phyloP scores from a whole-genome alignment of 352 stramenopile genomes.

The Phytopythium aichiense region DNA sequence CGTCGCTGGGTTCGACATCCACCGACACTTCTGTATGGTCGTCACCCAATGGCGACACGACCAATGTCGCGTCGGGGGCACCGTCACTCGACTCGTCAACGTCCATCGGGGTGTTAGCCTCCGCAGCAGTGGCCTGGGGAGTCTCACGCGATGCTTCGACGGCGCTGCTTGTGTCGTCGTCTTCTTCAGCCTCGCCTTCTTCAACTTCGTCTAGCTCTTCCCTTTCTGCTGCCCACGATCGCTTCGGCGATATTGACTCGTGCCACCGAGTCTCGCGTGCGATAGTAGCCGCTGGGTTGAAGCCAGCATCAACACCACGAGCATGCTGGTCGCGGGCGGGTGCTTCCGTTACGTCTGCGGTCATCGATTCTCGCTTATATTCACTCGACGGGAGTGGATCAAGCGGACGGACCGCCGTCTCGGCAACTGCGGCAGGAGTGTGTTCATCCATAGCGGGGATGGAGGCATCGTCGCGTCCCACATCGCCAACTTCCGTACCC shows the following conservation, averaged over 20 bases:
- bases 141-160: not conserved
- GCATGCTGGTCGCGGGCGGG: not conserved
- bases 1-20: too few relatives aligned
- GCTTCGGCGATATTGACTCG: not conserved
- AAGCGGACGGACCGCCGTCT: not conserved
- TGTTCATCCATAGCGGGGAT: too few relatives aligned
- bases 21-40: not conserved
- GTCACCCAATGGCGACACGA: not conserved
- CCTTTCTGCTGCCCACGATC: not conserved
- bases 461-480: not conserved
- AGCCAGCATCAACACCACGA: not conserved
- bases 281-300: not conserved
- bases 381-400: not conserved
- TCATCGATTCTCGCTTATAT: not conserved
- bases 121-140: not conserved
- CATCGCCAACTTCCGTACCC: not conserved
- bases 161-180: not conserved
- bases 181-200: constrained; percentile 7
- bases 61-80: not conserved
- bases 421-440: not conserved
- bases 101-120: not conserved
- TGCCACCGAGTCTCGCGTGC: not conserved
- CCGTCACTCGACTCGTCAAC: not conserved
- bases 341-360: not conserved
- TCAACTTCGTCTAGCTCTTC: not conserved